A percentile compares a stretch with the other conserved stretches of the same genome.
Conservation (phyloP, 2,329 filamentous ascomycete genomes). For the Beauveria brongniartii region DNA sequence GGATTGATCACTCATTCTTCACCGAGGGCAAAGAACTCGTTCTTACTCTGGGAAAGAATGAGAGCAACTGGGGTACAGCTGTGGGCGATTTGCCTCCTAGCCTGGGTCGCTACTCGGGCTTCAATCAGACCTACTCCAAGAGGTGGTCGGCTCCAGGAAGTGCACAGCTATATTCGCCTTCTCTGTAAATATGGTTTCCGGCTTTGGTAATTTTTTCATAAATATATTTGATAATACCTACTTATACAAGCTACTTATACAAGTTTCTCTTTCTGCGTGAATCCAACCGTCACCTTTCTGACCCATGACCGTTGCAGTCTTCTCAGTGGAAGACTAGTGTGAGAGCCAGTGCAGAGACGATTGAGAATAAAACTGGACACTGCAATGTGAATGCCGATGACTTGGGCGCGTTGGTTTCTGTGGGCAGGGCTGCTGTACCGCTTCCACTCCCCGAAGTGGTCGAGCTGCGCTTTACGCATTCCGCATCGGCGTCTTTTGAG, state of each 20-base stretch:
- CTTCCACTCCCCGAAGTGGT: background rate
- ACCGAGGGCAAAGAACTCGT: constrained; percentile 56
- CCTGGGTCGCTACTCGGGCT: constrained; percentile 30
- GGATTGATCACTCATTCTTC: constrained; percentile 62
- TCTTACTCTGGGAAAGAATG: constrained; percentile 48
- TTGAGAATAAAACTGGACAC: background rate
- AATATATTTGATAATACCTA: background rate
- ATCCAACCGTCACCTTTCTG: background rate
- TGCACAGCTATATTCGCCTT: background rate
- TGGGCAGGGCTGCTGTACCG: background rate
- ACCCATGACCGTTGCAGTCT: background rate
- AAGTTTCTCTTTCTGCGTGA: background rate
- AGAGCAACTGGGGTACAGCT: constrained; percentile 57
- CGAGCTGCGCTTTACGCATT: background rate
- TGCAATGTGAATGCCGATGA: background rate
- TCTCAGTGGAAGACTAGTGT: background rate
- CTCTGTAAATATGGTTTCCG: background rate
- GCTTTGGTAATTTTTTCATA: background rate
- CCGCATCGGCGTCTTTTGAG: background rate
- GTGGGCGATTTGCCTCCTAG: constrained; percentile 56
- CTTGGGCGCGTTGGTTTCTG: background rate
- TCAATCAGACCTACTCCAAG: constrained; percentile 16
- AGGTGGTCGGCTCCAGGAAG: background rate
- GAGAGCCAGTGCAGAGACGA: background rate
- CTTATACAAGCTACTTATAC: background rate